phyloP scores from a whole-genome alignment of 208 protist species.

The Balamuthia mandrillaris region DNA sequence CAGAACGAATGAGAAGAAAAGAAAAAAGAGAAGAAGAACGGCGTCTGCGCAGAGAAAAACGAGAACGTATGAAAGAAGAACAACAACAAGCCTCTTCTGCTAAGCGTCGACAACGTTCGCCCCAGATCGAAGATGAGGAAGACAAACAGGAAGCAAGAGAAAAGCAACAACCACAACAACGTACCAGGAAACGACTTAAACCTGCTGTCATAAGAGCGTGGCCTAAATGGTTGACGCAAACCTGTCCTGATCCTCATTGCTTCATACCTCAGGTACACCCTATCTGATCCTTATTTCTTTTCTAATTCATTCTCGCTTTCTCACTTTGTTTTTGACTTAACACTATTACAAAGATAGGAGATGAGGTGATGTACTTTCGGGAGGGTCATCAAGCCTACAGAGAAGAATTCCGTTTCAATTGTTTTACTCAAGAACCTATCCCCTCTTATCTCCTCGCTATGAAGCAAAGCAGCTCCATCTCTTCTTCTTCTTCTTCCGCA shows the following conservation, averaged over 20 bases:
- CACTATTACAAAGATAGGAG: neutral
- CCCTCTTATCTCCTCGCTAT: neutral
- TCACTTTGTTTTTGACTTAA: neutral
- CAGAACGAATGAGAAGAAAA: too few relatives aligned
- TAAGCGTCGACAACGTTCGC: neutral
- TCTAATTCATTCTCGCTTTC: neutral
- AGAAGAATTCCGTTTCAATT: neutral
- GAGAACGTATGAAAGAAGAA: too few relatives aligned
- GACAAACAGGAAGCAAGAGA: neutral
- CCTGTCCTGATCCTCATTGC: neutral
- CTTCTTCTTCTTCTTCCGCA: neutral
- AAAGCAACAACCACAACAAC: neutral
- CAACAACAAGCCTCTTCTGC: neutral
- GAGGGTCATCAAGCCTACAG: neutral
- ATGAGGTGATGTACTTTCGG: conserved; percentile 24
- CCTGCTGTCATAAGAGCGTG: neutral
- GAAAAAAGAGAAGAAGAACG: too few relatives aligned
- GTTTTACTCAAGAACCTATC: neutral
- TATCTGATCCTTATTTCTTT: neutral
- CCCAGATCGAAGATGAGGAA: neutral
- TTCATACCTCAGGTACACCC: conserved; percentile 6
- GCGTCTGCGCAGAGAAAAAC: too few relatives aligned
- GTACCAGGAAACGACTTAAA: neutral
- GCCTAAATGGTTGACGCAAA: conserved; percentile 5
- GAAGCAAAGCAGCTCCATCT: too few relatives aligned